These are phyloP conservation scores for Micractinium sp. DNA, from an alignment of 139 green algal species.

Conservation along the genomic window DNA sequence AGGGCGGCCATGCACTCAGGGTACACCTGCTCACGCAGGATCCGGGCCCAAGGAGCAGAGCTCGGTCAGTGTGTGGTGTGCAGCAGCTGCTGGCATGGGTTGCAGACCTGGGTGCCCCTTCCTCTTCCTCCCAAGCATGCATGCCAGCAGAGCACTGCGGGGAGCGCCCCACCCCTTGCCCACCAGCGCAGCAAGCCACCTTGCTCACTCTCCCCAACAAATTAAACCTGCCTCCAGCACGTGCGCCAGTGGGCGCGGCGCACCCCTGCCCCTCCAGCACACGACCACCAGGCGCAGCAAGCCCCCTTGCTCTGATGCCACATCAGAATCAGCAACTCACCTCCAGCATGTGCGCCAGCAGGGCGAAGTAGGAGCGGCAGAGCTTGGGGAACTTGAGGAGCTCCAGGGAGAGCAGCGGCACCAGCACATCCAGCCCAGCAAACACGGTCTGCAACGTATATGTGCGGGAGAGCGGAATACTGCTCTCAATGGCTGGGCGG, in stretches of 20 bases:
- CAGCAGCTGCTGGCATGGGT: too few species aligned
- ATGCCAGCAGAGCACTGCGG: background rate
- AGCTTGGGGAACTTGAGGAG: constrained; percentile 87
- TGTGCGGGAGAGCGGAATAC: too few species aligned
- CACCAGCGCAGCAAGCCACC: too few species aligned
- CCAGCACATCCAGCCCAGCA: constrained; percentile 76
- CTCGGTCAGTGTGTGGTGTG: too few species aligned
- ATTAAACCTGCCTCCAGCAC: too few species aligned
- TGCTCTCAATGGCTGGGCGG: too few species aligned
- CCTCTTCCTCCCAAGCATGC: background rate
- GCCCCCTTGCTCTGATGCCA: background rate
- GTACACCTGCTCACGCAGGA: constrained; percentile 49
- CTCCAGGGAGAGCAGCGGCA: constrained; percentile 81
- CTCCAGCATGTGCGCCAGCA: constrained; percentile 86
- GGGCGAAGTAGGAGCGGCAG: constrained; percentile 75
- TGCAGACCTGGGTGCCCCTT: too few species aligned
- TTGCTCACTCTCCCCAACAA: too few species aligned
- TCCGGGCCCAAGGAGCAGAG: too few species aligned
- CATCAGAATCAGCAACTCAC: constrained; percentile 8
- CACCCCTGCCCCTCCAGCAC: background rate
- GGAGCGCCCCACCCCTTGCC: too few species aligned
- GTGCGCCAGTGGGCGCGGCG: too few species aligned
- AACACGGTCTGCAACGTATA: constrained; percentile 52
- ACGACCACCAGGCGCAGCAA: background rate
- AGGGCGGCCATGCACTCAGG: constrained; percentile 74